Percentiles rank a stretch among this genome's conserved stretches.
Evolutionary conservation across 1,284 basidiomycete species (phyloP).

Genomic region (Melampsora americana): DNA sequence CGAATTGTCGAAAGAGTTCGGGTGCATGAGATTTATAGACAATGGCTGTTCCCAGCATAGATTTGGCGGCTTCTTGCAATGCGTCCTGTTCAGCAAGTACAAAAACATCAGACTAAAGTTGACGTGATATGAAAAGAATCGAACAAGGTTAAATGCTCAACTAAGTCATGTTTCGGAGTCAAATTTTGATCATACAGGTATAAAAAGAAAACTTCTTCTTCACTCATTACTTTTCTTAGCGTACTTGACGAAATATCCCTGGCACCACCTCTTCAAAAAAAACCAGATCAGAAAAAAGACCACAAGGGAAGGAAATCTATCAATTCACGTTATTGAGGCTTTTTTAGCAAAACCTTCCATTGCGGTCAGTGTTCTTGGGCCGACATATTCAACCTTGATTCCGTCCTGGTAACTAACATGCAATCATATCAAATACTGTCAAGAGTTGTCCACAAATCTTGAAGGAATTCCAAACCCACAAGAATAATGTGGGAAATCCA

Average conservation of each 20-base stretch:
- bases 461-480: slow-evolving; percentile 2
- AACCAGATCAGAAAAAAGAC: background rate
- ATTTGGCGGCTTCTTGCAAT: slow-evolving; percentile 10
- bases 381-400: slow-evolving; percentile 18
- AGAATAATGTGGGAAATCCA: slow-evolving; percentile 27
- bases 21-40: slow-evolving; percentile 12
- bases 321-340: slow-evolving; percentile 23
- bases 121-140: background rate
- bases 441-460: background rate
- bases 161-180: background rate
- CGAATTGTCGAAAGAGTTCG: background rate
- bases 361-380: slow-evolving; percentile 7
- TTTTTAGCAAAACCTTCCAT: slow-evolving; percentile 18
- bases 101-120: background rate
- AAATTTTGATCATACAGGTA: slow-evolving; percentile 6
- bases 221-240: slow-evolving; percentile 4
- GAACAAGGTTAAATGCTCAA: background rate
- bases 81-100: background rate
- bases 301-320: background rate
- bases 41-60: slow-evolving; percentile 5
- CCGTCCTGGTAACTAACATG: slow-evolving; percentile 23
- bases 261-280: slow-evolving; percentile 7
- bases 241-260: slow-evolving; percentile 9
- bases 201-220: slow-evolving; percentile 27
- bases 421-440: background rate